Evolutionary conservation across 78 protist genomes (phyloP).

Genomic region (Tieghemostelium lacteum): DNA sequence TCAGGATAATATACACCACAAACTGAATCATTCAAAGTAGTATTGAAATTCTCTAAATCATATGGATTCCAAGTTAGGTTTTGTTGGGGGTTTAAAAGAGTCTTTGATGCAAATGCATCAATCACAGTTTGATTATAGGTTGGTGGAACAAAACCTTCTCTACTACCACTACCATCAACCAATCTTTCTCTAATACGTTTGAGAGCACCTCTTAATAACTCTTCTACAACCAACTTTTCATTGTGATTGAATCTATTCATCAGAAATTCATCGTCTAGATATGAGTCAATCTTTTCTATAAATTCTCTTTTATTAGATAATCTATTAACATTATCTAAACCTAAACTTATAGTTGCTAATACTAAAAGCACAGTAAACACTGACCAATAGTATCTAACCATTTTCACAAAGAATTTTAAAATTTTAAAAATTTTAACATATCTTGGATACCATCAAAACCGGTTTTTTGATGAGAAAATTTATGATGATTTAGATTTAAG

Average conservation of each 20-base stretch:
- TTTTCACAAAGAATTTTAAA: no score
- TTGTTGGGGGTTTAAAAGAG: constrained; percentile 58
- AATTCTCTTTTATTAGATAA: background rate
- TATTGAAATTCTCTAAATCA: constrained; percentile 16
- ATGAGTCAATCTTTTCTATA: constrained; percentile 10
- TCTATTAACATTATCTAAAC: background rate
- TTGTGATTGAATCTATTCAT: background rate
- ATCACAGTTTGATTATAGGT: constrained; percentile 79
- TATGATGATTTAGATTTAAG: no score
- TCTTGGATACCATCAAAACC: no score
- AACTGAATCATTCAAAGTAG: constrained; percentile 51
- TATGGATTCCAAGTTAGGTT: constrained; percentile 71
- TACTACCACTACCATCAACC: background rate
- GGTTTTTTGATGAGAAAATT: no score
- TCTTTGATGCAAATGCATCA: constrained; percentile 77
- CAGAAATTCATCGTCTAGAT: background rate
- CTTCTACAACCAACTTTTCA: background rate
- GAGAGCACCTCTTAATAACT: constrained; percentile 18
- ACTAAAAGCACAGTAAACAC: background rate
- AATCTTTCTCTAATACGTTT: constrained; percentile 31
- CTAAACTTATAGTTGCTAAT: background rate
- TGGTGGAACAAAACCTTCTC: constrained; percentile 65
- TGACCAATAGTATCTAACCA: no score
- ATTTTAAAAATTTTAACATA: no score
- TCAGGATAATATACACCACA: constrained; percentile 78